These are phyloP conservation scores for Mycena metata DNA, from an alignment of 768 basidiomycete genomes.

Conservation along the genomic window DNA sequence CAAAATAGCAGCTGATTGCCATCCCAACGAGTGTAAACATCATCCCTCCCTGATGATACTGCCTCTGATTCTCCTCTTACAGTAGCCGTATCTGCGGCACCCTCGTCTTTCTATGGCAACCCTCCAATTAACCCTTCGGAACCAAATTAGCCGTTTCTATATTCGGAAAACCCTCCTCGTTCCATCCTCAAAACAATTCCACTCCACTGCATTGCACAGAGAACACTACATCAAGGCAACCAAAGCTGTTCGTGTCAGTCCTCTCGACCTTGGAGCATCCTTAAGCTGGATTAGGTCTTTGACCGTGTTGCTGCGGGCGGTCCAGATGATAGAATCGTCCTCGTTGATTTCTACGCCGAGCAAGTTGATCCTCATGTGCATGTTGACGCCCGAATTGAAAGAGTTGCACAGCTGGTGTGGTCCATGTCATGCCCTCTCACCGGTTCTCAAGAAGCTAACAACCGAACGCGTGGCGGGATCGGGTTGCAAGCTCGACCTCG, in stretches of 20 bases:
- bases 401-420: constrained; percentile 74
- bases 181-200: constrained; percentile 43
- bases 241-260: constrained; percentile 54
- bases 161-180: neutral
- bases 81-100: too few species aligned
- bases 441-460: constrained; percentile 74
- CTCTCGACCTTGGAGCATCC: neutral
- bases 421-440: constrained; percentile 81
- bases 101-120: constrained; percentile 34
- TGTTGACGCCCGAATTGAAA: neutral
- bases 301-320: constrained; percentile 35
- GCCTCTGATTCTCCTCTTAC: neutral
- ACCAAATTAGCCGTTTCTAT: too few species aligned
- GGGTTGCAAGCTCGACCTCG: constrained; percentile 74
- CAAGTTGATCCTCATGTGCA: constrained; percentile 52
- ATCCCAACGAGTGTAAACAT: constrained; percentile 5
- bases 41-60: constrained; percentile 12
- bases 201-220: constrained; percentile 54
- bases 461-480: constrained; percentile 63
- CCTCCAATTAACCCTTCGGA: neutral
- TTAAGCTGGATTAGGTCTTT: constrained; percentile 28
- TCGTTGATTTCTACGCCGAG: constrained; percentile 89
- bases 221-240: constrained; percentile 62
- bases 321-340: constrained; percentile 65
- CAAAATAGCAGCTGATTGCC: constrained; percentile 7